Percentiles rank a stretch among this genome's conserved stretches.
Conservation (phyloP, 805 yeast species). For the Saccharomycopsis capsularis region DNA sequence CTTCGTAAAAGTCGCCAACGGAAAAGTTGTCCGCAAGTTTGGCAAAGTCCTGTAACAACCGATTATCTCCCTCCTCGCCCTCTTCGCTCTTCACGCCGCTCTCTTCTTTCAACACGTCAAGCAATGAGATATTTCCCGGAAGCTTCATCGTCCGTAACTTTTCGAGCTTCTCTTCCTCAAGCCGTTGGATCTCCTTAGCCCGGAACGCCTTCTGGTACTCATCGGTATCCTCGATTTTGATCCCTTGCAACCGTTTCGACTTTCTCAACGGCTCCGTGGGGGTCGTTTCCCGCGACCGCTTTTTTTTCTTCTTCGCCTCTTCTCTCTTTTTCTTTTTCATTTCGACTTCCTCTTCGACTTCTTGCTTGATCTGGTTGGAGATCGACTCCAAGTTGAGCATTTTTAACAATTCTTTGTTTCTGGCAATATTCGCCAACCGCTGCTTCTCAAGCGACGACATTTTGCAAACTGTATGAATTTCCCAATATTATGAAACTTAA, state of each 20-base stretch:
- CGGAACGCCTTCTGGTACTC: constrained; percentile 35
- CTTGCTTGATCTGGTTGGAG: constrained; percentile 42
- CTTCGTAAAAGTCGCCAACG: constrained; percentile 63
- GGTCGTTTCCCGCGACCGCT: constrained; percentile 23
- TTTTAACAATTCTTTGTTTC: constrained; percentile 70
- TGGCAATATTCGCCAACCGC: constrained; percentile 69
- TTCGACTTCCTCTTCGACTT: constrained; percentile 27
- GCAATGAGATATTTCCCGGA: constrained; percentile 56
- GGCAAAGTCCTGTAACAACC: constrained; percentile 30
- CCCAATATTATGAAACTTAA: neutral
- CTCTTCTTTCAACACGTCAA: constrained; percentile 41
- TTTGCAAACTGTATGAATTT: neutral
- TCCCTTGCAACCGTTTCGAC: constrained; percentile 75
- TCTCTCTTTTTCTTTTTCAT: constrained; percentile 22
- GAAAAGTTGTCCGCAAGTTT: constrained; percentile 48
- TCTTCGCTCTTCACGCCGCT: constrained; percentile 27
- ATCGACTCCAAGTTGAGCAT: constrained; percentile 61
- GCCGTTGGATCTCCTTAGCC: constrained; percentile 28
- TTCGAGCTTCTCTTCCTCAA: constrained; percentile 24
- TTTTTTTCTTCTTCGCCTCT: constrained; percentile 25
- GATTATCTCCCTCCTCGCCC: constrained; percentile 32
- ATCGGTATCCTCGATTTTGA: constrained; percentile 46
- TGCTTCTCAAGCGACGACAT: constrained; percentile 64
- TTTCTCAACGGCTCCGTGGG: constrained; percentile 53
- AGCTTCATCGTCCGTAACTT: constrained; percentile 47